phyloP scores from a whole-genome alignment of 495 filamentous ascomycete species.

The Talaromyces adpressus region DNA sequence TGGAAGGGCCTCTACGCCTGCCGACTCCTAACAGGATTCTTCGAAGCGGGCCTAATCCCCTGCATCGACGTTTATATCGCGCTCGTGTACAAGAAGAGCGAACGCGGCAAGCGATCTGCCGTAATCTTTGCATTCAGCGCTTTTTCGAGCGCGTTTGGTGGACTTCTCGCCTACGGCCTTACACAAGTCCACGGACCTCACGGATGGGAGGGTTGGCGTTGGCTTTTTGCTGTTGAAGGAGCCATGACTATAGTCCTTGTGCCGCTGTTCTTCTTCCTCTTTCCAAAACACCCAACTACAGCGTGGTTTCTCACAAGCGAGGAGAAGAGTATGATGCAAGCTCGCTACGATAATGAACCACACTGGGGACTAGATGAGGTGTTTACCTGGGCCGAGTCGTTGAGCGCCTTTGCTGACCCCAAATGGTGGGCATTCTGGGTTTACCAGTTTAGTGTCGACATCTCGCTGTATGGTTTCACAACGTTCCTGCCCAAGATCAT shows the following conservation, averaged over 20 bases:
- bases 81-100: constrained; percentile 12
- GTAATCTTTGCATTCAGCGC: constrained; percentile 11
- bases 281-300: constrained; percentile 7
- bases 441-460: constrained; percentile 13
- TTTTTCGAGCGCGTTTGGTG: constrained; percentile 12
- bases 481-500: constrained; percentile 10
- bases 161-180: constrained; percentile 10
- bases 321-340: constrained; percentile 11
- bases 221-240: constrained; percentile 11
- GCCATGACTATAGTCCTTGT: constrained; percentile 11
- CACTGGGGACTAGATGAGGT: constrained; percentile 11
- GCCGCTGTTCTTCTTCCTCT: constrained; percentile 10
- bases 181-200: constrained; percentile 11
- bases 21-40: constrained; percentile 8
- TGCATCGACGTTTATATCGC: constrained; percentile 12
- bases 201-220: constrained; percentile 12
- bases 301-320: constrained; percentile 11
- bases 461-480: constrained; percentile 11
- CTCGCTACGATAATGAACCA: constrained; percentile 11
- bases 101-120: constrained; percentile 8
- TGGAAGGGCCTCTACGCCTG: constrained; percentile 12
- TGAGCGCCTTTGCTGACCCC: constrained; percentile 9
- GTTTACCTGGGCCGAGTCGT: constrained; percentile 9
- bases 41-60: constrained; percentile 10
- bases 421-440: constrained; percentile 14